Percentiles rank a stretch among this genome's conserved stretches.
Evolutionary conservation across 352 stramenopile species (phyloP).

Genomic region (Pseudoperonospora humuli): DNA sequence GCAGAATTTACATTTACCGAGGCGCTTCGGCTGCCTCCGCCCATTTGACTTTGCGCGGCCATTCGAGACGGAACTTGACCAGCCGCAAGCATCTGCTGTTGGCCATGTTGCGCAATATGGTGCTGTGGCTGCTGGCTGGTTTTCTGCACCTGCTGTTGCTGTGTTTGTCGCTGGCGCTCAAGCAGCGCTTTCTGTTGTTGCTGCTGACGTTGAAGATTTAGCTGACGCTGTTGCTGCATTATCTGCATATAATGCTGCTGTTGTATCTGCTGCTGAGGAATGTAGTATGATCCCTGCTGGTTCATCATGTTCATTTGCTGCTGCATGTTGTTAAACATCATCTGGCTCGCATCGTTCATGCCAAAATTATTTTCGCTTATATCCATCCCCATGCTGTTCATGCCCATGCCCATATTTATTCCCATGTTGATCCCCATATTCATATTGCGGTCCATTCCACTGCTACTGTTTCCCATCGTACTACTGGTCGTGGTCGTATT

Average conservation of each 20-base stretch:
- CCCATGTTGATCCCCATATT: slow-evolving; percentile 42
- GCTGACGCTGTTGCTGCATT: slow-evolving; percentile 28
- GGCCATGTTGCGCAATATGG: slow-evolving; percentile 28
- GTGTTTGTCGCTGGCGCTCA: slow-evolving; percentile 23
- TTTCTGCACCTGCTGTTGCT: slow-evolving; percentile 28
- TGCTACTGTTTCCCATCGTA: slow-evolving; percentile 13
- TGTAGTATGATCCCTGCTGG: slow-evolving; percentile 53
- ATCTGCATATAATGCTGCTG: slow-evolving; percentile 77
- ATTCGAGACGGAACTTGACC: slow-evolving; percentile 21
- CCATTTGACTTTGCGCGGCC: slow-evolving; percentile 25
- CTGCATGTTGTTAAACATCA: slow-evolving; percentile 76
- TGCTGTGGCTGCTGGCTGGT: slow-evolving; percentile 21
- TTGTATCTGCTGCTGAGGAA: slow-evolving; percentile 64
- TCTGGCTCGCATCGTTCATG: slow-evolving; percentile 44
- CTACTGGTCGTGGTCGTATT: slow-evolving; percentile 25
- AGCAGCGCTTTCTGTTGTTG: slow-evolving; percentile 30
- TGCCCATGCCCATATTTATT: slow-evolving; percentile 41
- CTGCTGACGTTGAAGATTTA: slow-evolving; percentile 31
- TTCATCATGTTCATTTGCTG: slow-evolving; percentile 75
- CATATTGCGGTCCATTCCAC: slow-evolving; percentile 31
- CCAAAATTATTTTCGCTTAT: slow-evolving; percentile 48
- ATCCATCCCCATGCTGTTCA: slow-evolving; percentile 58
- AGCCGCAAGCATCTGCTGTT: slow-evolving; percentile 30
- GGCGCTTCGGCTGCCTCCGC: slow-evolving; percentile 12
- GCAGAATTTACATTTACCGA: slow-evolving; percentile 12